phyloP scores from a whole-genome alignment of 768 basidiomycete species.

The Suillus decipiens region DNA sequence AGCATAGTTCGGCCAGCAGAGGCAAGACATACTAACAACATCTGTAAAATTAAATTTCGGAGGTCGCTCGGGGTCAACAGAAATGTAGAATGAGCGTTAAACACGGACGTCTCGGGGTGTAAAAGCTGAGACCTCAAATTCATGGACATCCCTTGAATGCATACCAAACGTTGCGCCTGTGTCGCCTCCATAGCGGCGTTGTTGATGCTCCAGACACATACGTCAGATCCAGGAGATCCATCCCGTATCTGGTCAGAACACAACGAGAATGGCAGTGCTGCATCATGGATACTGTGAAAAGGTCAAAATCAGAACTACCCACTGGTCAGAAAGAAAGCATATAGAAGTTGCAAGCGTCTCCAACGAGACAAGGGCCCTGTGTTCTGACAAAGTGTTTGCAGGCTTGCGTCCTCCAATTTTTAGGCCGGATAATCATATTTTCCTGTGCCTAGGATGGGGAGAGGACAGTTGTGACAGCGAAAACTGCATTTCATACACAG shows the following conservation, averaged over 20 bases:
- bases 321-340: conserved; percentile 15
- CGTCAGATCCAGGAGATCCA: neutral
- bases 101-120: conserved; percentile 37
- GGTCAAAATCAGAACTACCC: conserved; percentile 8
- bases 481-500: conserved; percentile 1
- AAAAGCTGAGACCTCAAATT: conserved; percentile 31
- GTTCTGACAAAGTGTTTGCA: conserved; percentile 45
- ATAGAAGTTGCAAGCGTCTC: conserved; percentile 44
- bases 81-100: conserved; percentile 3
- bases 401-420: conserved; percentile 37
- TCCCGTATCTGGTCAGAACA: neutral
- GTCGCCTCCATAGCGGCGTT: neutral
- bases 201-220: neutral
- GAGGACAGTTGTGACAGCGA: neutral
- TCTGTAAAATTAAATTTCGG: conserved; percentile 23
- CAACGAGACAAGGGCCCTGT: conserved; percentile 44
- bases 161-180: conserved; percentile 40
- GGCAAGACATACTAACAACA: conserved; percentile 38
- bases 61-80: neutral
- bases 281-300: conserved; percentile 23
- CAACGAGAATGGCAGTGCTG: neutral
- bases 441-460: neutral
- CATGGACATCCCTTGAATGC: conserved; percentile 36
- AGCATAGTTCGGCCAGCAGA: conserved; percentile 33
- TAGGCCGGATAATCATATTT: conserved; percentile 16